These are phyloP conservation scores for Trametes coccinea DNA, from an alignment of 768 basidiomycete genomes.

Conservation along the genomic window DNA sequence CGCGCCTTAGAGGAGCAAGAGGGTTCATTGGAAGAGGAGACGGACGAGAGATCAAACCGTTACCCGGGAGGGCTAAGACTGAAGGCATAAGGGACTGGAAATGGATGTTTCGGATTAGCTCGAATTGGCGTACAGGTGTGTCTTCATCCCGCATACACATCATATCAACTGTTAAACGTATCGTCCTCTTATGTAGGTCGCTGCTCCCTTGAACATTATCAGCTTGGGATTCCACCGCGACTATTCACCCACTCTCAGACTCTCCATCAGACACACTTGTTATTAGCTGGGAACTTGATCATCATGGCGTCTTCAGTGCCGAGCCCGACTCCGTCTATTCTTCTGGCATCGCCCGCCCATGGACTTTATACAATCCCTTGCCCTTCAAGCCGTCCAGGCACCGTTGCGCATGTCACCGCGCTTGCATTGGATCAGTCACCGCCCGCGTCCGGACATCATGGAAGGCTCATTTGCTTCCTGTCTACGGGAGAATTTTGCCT, in stretches of 20 bases:
- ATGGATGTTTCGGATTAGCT: slow-evolving; percentile 84
- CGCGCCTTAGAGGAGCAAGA: slow-evolving; percentile 64
- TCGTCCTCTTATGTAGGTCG: slow-evolving; percentile 48
- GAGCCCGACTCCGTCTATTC: slow-evolving; percentile 37
- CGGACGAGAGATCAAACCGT: slow-evolving; percentile 55
- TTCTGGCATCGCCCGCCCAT: slow-evolving; percentile 38
- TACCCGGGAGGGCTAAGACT: slow-evolving; percentile 53
- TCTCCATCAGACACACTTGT: slow-evolving; percentile 40
- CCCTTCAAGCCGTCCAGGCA: slow-evolving; percentile 37
- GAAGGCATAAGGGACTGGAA: slow-evolving; percentile 66
- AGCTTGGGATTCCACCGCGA: background rate
- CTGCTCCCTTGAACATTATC: slow-evolving; percentile 44
- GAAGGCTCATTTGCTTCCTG: slow-evolving; percentile 60
- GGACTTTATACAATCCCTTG: slow-evolving; percentile 45
- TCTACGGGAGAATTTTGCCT: slow-evolving; percentile 69
- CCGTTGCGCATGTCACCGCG: slow-evolving; percentile 52
- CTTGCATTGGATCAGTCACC: slow-evolving; percentile 77
- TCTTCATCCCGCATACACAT: slow-evolving; percentile 12
- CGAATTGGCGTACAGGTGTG: slow-evolving; percentile 79
- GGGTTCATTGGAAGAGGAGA: slow-evolving; percentile 60
- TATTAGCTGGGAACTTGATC: slow-evolving; percentile 61
- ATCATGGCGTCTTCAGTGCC: slow-evolving; percentile 53
- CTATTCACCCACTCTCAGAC: slow-evolving; percentile 6
- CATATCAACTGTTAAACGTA: background rate
- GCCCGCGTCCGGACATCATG: slow-evolving; percentile 37